These are phyloP conservation scores for Penicillium coprophilum DNA, from an alignment of 495 filamentous ascomycete genomes.

Conservation along the genomic window DNA sequence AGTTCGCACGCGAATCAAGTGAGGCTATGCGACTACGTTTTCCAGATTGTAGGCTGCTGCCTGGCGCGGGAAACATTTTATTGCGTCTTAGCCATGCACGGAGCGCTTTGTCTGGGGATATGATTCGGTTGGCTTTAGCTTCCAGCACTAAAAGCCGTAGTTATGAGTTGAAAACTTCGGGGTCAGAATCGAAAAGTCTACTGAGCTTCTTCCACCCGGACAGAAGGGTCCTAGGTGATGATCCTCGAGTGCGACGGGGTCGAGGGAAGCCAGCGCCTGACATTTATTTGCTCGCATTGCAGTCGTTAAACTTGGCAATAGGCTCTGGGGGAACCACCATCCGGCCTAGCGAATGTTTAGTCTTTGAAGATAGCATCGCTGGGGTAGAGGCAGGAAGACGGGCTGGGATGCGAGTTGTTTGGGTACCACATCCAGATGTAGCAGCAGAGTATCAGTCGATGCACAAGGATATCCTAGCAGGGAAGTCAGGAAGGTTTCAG, in stretches of 20 bases:
- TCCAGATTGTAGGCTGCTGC: conserved; percentile 30
- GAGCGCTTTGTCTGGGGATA: conserved; percentile 9
- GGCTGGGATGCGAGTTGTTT: conserved; percentile 47
- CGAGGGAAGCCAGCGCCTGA: conserved; percentile 40
- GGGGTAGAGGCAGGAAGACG: conserved; percentile 45
- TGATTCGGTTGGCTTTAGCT: conserved; percentile 19
- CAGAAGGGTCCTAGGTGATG: conserved; percentile 35
- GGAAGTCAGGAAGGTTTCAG: conserved; percentile 25
- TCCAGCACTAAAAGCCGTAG: conserved; percentile 21
- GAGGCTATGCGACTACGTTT: conserved; percentile 29
- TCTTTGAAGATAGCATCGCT: conserved; percentile 46
- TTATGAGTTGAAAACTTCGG: conserved; percentile 22
- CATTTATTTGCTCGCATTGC: conserved; percentile 39
- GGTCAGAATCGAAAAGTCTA: conserved; percentile 14
- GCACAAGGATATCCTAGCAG: conserved; percentile 34
- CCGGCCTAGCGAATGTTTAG: conserved; percentile 38
- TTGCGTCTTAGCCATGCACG: conserved; percentile 24
- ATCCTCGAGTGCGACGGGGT: conserved; percentile 27
- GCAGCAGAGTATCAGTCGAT: conserved; percentile 25
- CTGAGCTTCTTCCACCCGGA: conserved; percentile 16
- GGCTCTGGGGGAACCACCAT: conserved; percentile 17
- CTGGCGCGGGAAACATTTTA: conserved; percentile 37
- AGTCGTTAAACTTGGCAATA: conserved; percentile 26
- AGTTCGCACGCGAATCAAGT: conserved; percentile 31
- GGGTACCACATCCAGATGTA: conserved; percentile 41